Conservation (phyloP, 352 stramenopile species). For the Phytophthora idaei region DNA sequence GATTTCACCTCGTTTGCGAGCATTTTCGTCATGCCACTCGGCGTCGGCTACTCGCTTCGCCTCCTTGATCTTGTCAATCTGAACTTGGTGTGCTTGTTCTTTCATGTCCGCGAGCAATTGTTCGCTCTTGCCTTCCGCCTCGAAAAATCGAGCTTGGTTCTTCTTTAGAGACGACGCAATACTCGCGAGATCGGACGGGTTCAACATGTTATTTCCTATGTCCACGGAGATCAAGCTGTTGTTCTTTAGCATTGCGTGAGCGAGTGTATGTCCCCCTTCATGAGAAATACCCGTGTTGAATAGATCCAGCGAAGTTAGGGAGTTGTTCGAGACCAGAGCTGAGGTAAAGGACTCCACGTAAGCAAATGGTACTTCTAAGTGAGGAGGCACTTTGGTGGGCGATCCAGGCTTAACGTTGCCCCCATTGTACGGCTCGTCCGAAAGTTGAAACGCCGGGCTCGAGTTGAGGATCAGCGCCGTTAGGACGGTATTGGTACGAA, state of each 20-base stretch:
- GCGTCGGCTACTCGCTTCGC: slow-evolving; percentile 49
- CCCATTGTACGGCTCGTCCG: slow-evolving; percentile 27
- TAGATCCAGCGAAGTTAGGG: slow-evolving; percentile 60
- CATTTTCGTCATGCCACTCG: slow-evolving; percentile 63
- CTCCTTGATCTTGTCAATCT: slow-evolving; percentile 37
- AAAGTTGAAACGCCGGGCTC: slow-evolving; percentile 49
- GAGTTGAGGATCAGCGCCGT: slow-evolving; percentile 64
- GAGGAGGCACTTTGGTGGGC: slow-evolving; percentile 17
- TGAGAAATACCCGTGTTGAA: slow-evolving; percentile 64
- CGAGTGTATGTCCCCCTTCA: slow-evolving; percentile 51
- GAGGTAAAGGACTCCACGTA: slow-evolving; percentile 48
- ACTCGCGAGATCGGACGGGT: slow-evolving; percentile 50
- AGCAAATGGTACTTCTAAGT: slow-evolving; percentile 23
- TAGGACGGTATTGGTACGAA: slow-evolving; percentile 55
- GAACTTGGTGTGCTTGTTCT: slow-evolving; percentile 34
- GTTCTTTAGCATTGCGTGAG: slow-evolving; percentile 57
- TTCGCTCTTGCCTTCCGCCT: slow-evolving; percentile 35
- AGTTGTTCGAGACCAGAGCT: slow-evolving; percentile 40
- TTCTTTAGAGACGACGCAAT: slow-evolving; percentile 47
- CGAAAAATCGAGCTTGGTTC: slow-evolving; percentile 46
- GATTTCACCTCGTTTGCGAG: slow-evolving; percentile 48
- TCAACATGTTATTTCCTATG: slow-evolving; percentile 50
- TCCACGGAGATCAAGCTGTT: slow-evolving; percentile 56
- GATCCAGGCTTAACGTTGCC: neutral
- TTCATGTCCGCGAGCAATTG: slow-evolving; percentile 34